A percentile compares a stretch with the other conserved stretches of the same genome.
These are phyloP conservation scores for Suillus plorans DNA, from an alignment of 768 basidiomycete species.

Conservation along the genomic window DNA sequence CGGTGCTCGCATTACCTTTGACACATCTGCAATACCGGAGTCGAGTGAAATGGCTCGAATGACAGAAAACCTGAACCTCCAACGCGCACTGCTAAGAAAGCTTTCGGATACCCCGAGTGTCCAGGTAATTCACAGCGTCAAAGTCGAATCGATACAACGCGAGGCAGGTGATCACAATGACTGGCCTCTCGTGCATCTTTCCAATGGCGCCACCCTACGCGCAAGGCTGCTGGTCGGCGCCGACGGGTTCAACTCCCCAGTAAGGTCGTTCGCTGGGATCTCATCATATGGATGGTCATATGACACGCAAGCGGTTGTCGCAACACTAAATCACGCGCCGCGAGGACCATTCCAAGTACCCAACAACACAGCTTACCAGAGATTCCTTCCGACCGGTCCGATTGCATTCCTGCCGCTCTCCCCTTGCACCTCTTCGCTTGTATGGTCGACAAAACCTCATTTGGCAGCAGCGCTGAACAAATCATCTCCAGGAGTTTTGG, in stretches of 20 bases:
- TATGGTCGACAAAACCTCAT: constrained; percentile 87
- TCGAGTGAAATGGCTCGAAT: constrained; percentile 70
- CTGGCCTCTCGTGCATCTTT: constrained; percentile 82
- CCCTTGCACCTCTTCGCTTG: constrained; percentile 76
- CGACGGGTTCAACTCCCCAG: constrained; percentile 94
- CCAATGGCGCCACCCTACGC: constrained; percentile 62
- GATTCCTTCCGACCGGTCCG: constrained; percentile 93
- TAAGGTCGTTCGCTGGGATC: constrained; percentile 82
- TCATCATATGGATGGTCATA: constrained; percentile 91
- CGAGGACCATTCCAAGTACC: constrained; percentile 58
- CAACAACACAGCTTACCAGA: constrained; percentile 86
- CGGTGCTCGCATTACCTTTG: constrained; percentile 74
- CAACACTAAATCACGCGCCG: constrained; percentile 76
- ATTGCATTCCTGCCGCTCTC: constrained; percentile 93
- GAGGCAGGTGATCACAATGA: constrained; percentile 44
- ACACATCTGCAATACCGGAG: constrained; percentile 44
- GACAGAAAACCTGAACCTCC: constrained; percentile 92
- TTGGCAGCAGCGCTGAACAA: constrained; percentile 73
- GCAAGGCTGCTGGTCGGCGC: constrained; percentile 87
- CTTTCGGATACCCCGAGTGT: constrained; percentile 54
- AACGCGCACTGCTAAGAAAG: constrained; percentile 74
- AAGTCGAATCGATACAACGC: constrained; percentile 67
- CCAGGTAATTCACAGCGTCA: constrained; percentile 67
- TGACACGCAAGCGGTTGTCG: constrained; percentile 85
- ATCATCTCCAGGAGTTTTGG: constrained; percentile 61